These are phyloP conservation scores for Ustilago trichophora DNA, from an alignment of 1,284 basidiomycete species.

Conservation along the genomic window DNA sequence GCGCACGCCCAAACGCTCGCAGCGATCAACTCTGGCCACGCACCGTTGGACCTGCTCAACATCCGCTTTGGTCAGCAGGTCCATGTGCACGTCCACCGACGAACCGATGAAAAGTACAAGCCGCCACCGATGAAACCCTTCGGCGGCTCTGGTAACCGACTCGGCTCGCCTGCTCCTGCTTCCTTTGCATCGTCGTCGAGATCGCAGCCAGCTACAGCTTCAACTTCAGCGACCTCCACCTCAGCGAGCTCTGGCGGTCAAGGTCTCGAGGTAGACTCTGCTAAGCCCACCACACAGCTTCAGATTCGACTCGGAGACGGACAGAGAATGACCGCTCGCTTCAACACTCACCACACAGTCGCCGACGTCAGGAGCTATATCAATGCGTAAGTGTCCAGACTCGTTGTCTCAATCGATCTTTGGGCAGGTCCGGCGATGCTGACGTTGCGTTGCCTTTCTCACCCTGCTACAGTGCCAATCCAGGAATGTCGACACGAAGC, in stretches of 20 bases:
- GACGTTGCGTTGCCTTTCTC: neutral
- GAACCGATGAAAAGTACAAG: constrained; percentile 79
- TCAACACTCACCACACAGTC: constrained; percentile 92
- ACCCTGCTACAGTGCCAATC: constrained; percentile 39
- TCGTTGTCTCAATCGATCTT: too few species aligned
- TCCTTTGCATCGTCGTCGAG: constrained; percentile 25
- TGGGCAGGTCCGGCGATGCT: neutral
- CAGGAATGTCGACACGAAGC: constrained; percentile 53
- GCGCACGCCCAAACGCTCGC: constrained; percentile 78
- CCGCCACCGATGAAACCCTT: constrained; percentile 73
- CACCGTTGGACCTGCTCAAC: constrained; percentile 81
- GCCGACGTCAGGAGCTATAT: constrained; percentile 86
- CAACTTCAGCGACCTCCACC: constrained; percentile 51
- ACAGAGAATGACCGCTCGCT: constrained; percentile 81
- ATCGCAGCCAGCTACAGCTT: constrained; percentile 57
- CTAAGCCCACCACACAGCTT: constrained; percentile 84
- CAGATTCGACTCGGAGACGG: constrained; percentile 91
- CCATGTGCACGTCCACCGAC: constrained; percentile 81
- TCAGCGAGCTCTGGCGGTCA: constrained; percentile 59
- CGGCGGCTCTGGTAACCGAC: constrained; percentile 80
- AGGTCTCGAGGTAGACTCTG: constrained; percentile 79
- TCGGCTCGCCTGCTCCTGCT: constrained; percentile 71
- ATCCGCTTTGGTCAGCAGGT: constrained; percentile 83
- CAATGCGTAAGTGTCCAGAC: constrained; percentile 77
- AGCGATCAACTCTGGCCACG: constrained; percentile 83